phyloP scores from a whole-genome alignment of 176 grass and related monocot genomes.

The Elaeis guineensis region DNA sequence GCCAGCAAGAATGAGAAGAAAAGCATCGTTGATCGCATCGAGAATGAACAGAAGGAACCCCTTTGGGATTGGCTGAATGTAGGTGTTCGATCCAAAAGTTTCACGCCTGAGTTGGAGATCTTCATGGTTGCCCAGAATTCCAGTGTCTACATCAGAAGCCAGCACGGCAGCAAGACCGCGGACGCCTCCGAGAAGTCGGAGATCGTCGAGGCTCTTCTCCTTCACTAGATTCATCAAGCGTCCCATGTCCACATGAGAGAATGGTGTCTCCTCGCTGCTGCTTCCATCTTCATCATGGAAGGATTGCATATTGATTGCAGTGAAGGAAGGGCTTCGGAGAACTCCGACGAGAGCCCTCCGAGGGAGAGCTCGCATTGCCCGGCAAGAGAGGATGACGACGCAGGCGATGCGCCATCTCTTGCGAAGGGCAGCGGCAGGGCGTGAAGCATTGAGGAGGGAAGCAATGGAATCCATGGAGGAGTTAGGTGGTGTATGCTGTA shows the following conservation, averaged over 20 bases:
- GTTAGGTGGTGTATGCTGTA: no score
- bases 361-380: not conserved
- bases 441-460: not conserved
- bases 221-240: not conserved
- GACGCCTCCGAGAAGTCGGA: not conserved
- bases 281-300: not conserved
- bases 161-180: not conserved
- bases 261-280: no score
- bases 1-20: conserved; percentile 6
- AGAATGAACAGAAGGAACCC: conserved; percentile 7
- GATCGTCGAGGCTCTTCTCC: not conserved
- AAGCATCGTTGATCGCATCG: conserved; percentile 11
- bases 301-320: not conserved
- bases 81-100: conserved; percentile 1
- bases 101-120: not conserved
- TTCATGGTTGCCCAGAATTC: not conserved
- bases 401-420: conserved; percentile 14
- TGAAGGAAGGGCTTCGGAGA: not conserved
- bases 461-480: no score
- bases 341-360: not conserved
- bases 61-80: not conserved
- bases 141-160: not conserved
- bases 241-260: not conserved
- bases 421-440: not conserved
- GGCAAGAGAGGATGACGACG: conserved; percentile 5